A percentile compares a stretch with the other conserved stretches of the same genome.
Evolutionary conservation across 805 yeast species (phyloP).

Genomic region (Hermanozyma aechmeae): DNA sequence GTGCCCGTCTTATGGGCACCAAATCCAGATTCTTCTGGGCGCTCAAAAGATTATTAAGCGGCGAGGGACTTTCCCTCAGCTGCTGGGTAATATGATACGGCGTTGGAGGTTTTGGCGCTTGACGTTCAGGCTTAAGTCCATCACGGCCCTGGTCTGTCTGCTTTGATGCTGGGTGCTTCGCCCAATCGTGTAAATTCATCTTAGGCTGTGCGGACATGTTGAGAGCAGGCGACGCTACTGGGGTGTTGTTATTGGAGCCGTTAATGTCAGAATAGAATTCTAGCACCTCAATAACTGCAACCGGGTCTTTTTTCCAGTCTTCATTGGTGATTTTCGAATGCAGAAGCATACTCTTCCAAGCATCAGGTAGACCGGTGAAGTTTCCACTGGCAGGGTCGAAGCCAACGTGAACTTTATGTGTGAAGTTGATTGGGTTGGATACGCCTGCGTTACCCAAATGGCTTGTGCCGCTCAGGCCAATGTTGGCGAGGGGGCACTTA

Average conservation of each 20-base stretch:
- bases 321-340: conserved; percentile 53
- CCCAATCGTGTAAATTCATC: conserved; percentile 33
- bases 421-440: conserved; percentile 88
- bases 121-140: conserved; percentile 26
- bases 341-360: conserved; percentile 47
- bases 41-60: conserved; percentile 23
- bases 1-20: conserved; percentile 46
- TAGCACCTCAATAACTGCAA: conserved; percentile 53
- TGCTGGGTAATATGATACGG: conserved; percentile 27
- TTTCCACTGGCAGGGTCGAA: conserved; percentile 69
- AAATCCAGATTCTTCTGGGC: conserved; percentile 18
- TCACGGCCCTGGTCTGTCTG: conserved; percentile 1
- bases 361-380: conserved; percentile 48
- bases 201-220: conserved; percentile 7
- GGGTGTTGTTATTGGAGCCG: conserved; percentile 30
- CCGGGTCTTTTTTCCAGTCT: conserved; percentile 56
- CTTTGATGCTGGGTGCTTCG: conserved; percentile 19
- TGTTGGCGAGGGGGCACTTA: conserved; percentile 55
- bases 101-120: conserved; percentile 35
- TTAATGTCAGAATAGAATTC: conserved; percentile 43
- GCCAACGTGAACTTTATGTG: conserved; percentile 87
- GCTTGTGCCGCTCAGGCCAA: conserved; percentile 15
- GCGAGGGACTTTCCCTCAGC: conserved; percentile 14
- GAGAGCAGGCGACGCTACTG: conserved; percentile 17
- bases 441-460: conserved; percentile 39